Conservation (phyloP, 805 yeast species). For the Wickerhamomyces mucosus region DNA sequence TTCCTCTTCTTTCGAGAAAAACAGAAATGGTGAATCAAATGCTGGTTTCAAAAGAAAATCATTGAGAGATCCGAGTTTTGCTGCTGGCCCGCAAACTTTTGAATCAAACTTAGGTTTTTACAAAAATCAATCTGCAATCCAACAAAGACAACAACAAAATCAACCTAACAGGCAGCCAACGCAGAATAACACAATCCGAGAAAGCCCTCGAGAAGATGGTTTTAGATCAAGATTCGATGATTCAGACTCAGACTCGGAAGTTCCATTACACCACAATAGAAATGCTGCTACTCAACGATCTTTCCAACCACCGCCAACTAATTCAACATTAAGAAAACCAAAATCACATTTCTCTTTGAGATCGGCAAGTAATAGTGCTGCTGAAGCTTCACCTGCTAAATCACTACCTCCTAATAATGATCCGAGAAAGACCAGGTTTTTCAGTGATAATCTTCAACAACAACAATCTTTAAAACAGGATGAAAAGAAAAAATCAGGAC, state of each 20-base stretch:
- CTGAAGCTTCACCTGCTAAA: constrained; percentile 18
- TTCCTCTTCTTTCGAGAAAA: constrained; percentile 50
- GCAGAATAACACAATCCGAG: too few species aligned
- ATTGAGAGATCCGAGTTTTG: constrained; percentile 22
- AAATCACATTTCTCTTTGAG: constrained; percentile 18
- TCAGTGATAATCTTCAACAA: constrained; percentile 19
- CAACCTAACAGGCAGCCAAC: too few species aligned
- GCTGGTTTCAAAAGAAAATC: constrained; percentile 30
- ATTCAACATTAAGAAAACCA: constrained; percentile 16
- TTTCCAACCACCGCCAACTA: constrained; percentile 13
- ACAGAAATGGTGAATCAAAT: constrained; percentile 21
- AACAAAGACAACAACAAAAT: constrained; percentile 7
- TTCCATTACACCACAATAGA: constrained; percentile 10
- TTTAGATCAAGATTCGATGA: constrained; percentile 49
- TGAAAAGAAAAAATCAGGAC: constrained; percentile 21
- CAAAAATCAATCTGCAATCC: constrained; percentile 17
- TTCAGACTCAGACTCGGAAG: constrained; percentile 50
- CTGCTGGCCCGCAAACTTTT: constrained; percentile 5
- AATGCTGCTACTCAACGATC: constrained; percentile 2
- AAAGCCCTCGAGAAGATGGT: too few species aligned
- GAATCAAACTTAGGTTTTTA: constrained; percentile 19
- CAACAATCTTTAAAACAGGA: constrained; percentile 5
- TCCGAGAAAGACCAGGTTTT: constrained; percentile 18
- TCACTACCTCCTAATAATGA: constrained; percentile 13
- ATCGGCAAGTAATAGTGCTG: constrained; percentile 16